Conservation (phyloP, 257 asterid genomes). For the Linaria vulgaris region DNA sequence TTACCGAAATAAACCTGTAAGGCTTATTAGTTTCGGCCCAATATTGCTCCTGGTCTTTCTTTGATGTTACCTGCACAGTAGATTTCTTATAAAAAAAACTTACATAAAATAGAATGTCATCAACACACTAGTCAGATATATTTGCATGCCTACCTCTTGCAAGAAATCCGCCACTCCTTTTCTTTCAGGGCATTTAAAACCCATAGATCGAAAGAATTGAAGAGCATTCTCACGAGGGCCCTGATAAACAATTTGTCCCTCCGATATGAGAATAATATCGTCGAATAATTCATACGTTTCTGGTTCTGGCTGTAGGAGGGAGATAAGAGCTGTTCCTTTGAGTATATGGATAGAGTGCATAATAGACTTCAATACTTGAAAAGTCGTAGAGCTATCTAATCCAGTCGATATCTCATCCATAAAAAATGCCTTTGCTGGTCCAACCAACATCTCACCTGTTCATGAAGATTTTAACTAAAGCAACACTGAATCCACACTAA, state of each 20-base stretch:
- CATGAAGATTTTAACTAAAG: background rate
- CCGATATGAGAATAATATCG: constrained; percentile 46
- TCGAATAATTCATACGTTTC: constrained; percentile 52
- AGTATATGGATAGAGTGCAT: constrained; percentile 48
- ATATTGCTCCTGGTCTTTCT: constrained; percentile 51
- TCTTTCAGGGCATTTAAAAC: constrained; percentile 52
- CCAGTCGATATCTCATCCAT: constrained; percentile 69
- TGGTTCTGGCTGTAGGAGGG: constrained; percentile 59
- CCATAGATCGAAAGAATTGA: constrained; percentile 46
- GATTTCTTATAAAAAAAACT: too few relatives aligned
- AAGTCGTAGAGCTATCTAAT: constrained; percentile 56
- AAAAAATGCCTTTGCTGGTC: constrained; percentile 51
- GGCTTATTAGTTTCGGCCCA: constrained; percentile 37
- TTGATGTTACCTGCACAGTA: constrained; percentile 42
- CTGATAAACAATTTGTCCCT: constrained; percentile 46
- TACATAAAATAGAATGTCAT: too few relatives aligned
- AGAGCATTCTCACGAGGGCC: constrained; percentile 50
- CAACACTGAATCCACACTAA: background rate
- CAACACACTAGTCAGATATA: too few relatives aligned
- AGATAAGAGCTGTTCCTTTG: constrained; percentile 46
- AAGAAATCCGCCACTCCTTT: constrained; percentile 62
- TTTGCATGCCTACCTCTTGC: constrained; percentile 41
- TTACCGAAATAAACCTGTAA: constrained; percentile 37
- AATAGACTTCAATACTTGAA: constrained; percentile 39
- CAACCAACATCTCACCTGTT: constrained; percentile 57